Evolutionary conservation across 2,329 filamentous ascomycete genomes (phyloP).

Genomic region (Calonectria crousiana): DNA sequence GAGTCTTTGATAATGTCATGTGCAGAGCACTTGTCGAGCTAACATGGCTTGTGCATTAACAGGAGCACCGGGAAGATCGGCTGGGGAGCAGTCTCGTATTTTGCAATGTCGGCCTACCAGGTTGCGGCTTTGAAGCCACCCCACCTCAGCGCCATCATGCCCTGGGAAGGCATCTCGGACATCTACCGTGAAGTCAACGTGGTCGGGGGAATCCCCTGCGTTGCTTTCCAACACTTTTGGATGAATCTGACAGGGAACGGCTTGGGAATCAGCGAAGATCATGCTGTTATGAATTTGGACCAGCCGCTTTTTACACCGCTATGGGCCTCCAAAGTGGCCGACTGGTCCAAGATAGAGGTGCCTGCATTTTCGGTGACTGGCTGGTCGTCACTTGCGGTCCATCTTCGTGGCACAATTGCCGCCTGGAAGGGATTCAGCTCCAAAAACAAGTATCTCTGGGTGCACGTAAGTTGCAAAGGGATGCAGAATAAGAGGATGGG

Average conservation of each 20-base stretch:
- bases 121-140: constrained; percentile 1
- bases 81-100: constrained; percentile 1
- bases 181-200: constrained; percentile 5
- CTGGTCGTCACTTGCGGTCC: constrained; percentile 7
- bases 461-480: neutral
- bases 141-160: constrained; percentile 6
- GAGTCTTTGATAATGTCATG: neutral
- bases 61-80: constrained; percentile 3
- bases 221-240: constrained; percentile 23
- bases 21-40: neutral
- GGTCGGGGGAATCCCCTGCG: constrained; percentile 18
- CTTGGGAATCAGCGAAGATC: constrained; percentile 1
- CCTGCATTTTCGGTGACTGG: constrained; percentile 17
- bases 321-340: constrained; percentile 11
- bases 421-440: constrained; percentile 13
- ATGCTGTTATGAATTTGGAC: constrained; percentile 12
- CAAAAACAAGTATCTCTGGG: neutral
- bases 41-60: neutral
- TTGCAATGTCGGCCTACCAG: constrained; percentile 5
- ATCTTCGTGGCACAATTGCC: constrained; percentile 15
- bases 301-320: constrained; percentile 1
- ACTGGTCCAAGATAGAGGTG: constrained; percentile 11
- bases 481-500: neutral
- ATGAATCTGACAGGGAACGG: constrained; percentile 28
- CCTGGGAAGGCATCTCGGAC: neutral